phyloP scores from a whole-genome alignment of 345 rosid species.

The Linum usitatissimum region DNA sequence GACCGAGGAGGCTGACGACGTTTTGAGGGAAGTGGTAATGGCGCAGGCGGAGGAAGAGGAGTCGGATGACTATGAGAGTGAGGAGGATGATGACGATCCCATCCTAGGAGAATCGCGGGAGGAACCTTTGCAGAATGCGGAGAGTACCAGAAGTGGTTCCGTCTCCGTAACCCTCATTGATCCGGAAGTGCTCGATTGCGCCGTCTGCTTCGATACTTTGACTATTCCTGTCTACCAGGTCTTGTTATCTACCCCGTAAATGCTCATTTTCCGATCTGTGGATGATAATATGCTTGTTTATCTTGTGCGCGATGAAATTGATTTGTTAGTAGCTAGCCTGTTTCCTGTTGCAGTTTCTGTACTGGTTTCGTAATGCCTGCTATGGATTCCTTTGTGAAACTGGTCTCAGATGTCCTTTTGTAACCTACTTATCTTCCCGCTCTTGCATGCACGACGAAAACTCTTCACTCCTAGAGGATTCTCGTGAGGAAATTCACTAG shows the following conservation, averaged over 20 bases:
- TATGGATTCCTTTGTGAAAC: not conserved
- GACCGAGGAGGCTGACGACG: not conserved
- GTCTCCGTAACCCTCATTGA: conserved; percentile 31
- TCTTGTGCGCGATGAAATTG: not conserved
- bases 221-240: conserved; percentile 49
- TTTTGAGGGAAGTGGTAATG: not conserved
- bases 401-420: not conserved
- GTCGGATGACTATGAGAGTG: not conserved
- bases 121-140: not conserved
- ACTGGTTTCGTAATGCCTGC: not conserved
- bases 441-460: not conserved
- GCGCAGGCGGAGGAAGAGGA: conserved; percentile 5
- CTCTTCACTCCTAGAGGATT: too few relatives aligned
- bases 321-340: not conserved
- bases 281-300: not conserved
- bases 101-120: not conserved
- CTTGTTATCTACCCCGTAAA: not conserved
- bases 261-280: not conserved
- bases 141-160: conserved; percentile 16
- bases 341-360: not conserved
- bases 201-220: conserved; percentile 39
- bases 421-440: not conserved
- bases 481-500: too few relatives aligned
- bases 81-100: not conserved
- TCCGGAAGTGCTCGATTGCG: conserved; percentile 48